Base-by-base conservation (phyloP, 352 stramenopile genomes). In the Saprolegnia diclina region DNA sequence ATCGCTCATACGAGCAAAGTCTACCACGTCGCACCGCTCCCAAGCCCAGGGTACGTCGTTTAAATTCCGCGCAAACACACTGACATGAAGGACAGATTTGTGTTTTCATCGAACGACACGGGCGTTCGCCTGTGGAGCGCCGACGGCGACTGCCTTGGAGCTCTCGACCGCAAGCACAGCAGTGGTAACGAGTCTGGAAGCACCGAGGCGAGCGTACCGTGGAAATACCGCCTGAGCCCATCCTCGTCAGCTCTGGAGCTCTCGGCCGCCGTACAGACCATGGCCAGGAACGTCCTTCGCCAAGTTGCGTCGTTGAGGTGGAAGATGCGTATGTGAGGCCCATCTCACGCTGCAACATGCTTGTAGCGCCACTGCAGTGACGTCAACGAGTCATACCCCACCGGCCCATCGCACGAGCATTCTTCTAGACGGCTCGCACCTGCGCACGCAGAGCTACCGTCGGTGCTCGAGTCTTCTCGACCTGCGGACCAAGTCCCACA, bases 61-160 rank as follows among this genome's bases (percentile, higher is more conserved):
- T 6, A 5, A 5, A 2, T 35, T 5, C 5, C 2, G 3, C 59
- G 29, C 59, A 35, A 29, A 0, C 35, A 0, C 42, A 19, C 13
- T 48, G 35, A 52, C 5, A 32, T 64, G 32, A 46, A 1, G 1
- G 75, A 75, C 37, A 73, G 79, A 4, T 65, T 90, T n/a, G 80
- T 83, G 3, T 84, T 79, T 7, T 73, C 78, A 32, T 82, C 76
- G 0, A 65, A 68, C 10, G 82, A 90, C 52, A 67, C 76, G 0
- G 56, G 74, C 0, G 74, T 87, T 16, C 82, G 82, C 46, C 69
- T 90, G 21, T 90, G 82, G 82, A 76, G 87, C 48, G 44, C 65
- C 4, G 64, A 55, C 4, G 55, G 73, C 57, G 65, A 67, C 3
- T 88, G 80, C 44, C 65, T 85, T 1, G 82, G 82, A 4, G 74